Base-by-base conservation (phyloP, 495 filamentous ascomycete species). In the Daldinia loculata region DNA sequence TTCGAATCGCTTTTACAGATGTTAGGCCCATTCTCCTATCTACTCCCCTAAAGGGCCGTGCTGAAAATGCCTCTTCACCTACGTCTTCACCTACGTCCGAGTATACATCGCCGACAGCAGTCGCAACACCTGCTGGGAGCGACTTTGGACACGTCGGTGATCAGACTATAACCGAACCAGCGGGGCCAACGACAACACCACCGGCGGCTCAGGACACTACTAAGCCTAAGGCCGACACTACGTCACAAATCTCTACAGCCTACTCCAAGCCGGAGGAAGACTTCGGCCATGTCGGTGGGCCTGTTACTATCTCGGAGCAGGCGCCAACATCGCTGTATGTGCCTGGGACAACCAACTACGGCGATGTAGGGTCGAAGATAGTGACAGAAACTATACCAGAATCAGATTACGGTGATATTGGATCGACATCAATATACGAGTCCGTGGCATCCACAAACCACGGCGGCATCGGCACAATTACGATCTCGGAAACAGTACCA, bases 351-450 rank as follows among this genome's bases (percentile, higher is more conserved):
- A 43, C 19, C 0, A 43, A 64, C 48, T 71, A 53, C 45, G 71
- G 67, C 39, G 52, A 70, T 19, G 27, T 66, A 26, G 66, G 70
- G 7, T 56, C 70, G 3, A 64, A 48, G 43, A 70, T 57, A 17
- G 27, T 59, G 26, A 62, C 45, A 34, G 55, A 56, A 27, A 52
- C 26, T 56, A 70, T 24, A 67, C 66, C 6, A 52, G 60, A 4
- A 63, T 71, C 3, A 66, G 67, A 52, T 15, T 58, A 71, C 24
- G 69, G 69, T 1, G 56, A 64, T 3, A 68, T 72, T 2, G 67
- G 69, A 48, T 48, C 43, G 19, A 48, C 43, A 48, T 19, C 43
- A 48, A 22, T 48, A 9, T 9, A 48, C 4, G 43, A 19, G 7
- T 48, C 43, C 6, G n/a, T 22, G n/a, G n/a, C 43, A 24, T 19